phyloP scores from a whole-genome alignment of 1,284 basidiomycete genomes.

The Trichosporon sp. region DNA sequence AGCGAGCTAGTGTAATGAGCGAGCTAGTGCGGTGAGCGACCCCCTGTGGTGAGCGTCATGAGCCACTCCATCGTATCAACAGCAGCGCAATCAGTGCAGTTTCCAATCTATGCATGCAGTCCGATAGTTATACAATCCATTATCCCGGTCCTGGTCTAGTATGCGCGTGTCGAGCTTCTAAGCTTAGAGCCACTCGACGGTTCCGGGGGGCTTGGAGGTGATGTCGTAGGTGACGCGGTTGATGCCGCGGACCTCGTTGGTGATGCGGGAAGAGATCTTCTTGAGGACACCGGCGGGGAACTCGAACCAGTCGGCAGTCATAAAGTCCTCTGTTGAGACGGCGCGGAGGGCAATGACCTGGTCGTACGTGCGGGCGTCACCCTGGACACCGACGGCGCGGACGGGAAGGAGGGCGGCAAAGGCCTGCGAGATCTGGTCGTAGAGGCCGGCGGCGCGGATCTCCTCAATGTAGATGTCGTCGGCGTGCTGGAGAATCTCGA shows the following conservation, averaged over 20 bases:
- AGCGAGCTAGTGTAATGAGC: too few species aligned
- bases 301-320: slow-evolving; percentile 96
- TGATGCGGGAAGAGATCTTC: slow-evolving; percentile 92
- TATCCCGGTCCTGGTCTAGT: background rate
- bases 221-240: slow-evolving; percentile 95
- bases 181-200: slow-evolving; percentile 47
- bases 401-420: slow-evolving; percentile 97
- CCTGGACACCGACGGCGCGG: slow-evolving; percentile 95
- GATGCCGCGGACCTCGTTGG: slow-evolving; percentile 82
- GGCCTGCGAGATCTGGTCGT: slow-evolving; percentile 92
- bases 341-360: slow-evolving; percentile 85
- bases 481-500: slow-evolving; percentile 87
- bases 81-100: background rate
- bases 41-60: too few species aligned
- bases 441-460: slow-evolving; percentile 84
- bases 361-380: slow-evolving; percentile 94
- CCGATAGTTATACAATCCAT: background rate
- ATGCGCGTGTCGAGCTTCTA: background rate
- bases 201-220: slow-evolving; percentile 92
- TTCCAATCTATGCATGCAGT: background rate
- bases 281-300: slow-evolving; percentile 90
- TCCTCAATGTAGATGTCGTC: slow-evolving; percentile 98
- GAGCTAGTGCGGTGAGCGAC: too few species aligned
- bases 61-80: too few species aligned
- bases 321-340: slow-evolving; percentile 90